A percentile compares a stretch with the other conserved stretches of the same genome.
These are phyloP conservation scores for Aquanectria penicillioides DNA, from an alignment of 2,329 filamentous ascomycete species.

Conservation along the genomic window DNA sequence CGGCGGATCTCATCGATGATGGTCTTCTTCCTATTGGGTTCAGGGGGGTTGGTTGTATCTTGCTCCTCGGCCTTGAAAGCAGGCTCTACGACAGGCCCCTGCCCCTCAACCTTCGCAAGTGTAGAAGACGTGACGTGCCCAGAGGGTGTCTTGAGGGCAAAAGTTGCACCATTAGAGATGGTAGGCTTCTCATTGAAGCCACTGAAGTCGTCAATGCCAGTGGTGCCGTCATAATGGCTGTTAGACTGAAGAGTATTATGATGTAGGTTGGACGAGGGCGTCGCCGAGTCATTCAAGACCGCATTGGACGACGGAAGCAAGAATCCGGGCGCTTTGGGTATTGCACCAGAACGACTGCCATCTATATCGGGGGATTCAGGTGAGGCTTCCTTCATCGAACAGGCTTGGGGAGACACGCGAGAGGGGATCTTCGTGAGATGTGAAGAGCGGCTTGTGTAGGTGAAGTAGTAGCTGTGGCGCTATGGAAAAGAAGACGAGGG, in stretches of 20 bases:
- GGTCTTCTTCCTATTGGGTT: constrained; percentile 43
- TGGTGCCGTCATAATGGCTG: background rate
- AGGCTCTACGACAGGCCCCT: constrained; percentile 65
- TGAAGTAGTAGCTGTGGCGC: background rate
- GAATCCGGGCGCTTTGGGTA: constrained; percentile 64
- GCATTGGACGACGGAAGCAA: constrained; percentile 26
- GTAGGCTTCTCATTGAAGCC: constrained; percentile 28
- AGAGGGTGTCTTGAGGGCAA: constrained; percentile 40
- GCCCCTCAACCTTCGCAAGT: constrained; percentile 62
- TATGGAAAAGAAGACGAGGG: background rate
- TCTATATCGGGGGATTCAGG: constrained; percentile 64
- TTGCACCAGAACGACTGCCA: constrained; percentile 66
- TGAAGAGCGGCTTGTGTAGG: background rate
- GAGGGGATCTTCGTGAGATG: background rate
- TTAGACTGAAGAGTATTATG: constrained; percentile 12
- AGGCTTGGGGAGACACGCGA: constrained; percentile 38
- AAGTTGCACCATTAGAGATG: constrained; percentile 30
- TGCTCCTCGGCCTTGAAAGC: constrained; percentile 30
- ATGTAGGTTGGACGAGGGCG: constrained; percentile 7
- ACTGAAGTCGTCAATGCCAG: constrained; percentile 18
- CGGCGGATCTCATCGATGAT: constrained; percentile 61
- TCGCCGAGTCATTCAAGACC: constrained; percentile 32
- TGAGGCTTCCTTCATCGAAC: constrained; percentile 72
- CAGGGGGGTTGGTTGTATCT: constrained; percentile 45
- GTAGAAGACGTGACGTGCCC: constrained; percentile 48